Conservation (phyloP, 306 rosid species). For the Purshia tridentata region DNA sequence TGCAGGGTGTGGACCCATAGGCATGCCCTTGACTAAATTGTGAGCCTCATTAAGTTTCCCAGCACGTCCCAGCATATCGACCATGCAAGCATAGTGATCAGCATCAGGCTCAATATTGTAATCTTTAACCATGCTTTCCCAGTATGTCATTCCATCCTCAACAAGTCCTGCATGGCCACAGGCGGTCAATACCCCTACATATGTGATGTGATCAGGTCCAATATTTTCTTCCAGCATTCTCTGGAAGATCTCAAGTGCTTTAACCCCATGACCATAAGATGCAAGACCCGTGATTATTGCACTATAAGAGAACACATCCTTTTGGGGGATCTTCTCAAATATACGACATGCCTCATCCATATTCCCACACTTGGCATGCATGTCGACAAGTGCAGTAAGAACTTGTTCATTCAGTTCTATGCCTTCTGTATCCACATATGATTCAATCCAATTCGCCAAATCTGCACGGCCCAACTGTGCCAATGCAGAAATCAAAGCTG, state of each 20-base stretch:
- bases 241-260: slow-evolving; percentile 25
- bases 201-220: slow-evolving; percentile 24
- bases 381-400: slow-evolving; percentile 29
- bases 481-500: slow-evolving; percentile 30
- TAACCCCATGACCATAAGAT: slow-evolving; percentile 29
- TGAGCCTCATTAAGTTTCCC: slow-evolving; percentile 25
- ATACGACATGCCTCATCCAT: slow-evolving; percentile 13
- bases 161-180: slow-evolving; percentile 26
- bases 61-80: slow-evolving; percentile 30
- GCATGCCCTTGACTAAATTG: slow-evolving; percentile 22
- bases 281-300: slow-evolving; percentile 32
- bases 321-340: slow-evolving; percentile 18
- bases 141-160: slow-evolving; percentile 23
- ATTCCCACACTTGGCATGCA: slow-evolving; percentile 36
- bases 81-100: slow-evolving; percentile 19
- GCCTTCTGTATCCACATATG: slow-evolving; percentile 13
- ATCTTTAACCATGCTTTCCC: slow-evolving; percentile 25
- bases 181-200: slow-evolving; percentile 30
- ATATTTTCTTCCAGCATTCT: slow-evolving; percentile 26
- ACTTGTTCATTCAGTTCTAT: slow-evolving; percentile 21
- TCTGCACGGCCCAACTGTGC: slow-evolving; percentile 24
- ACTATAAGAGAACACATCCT: slow-evolving; percentile 23
- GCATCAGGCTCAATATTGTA: slow-evolving; percentile 23
- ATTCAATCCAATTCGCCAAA: slow-evolving; percentile 21
- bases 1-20: slow-evolving; percentile 26